A percentile compares a stretch with the other conserved stretches of the same genome.
Evolutionary conservation across 345 rosid genomes (phyloP).

Genomic region (Salix udensis): DNA sequence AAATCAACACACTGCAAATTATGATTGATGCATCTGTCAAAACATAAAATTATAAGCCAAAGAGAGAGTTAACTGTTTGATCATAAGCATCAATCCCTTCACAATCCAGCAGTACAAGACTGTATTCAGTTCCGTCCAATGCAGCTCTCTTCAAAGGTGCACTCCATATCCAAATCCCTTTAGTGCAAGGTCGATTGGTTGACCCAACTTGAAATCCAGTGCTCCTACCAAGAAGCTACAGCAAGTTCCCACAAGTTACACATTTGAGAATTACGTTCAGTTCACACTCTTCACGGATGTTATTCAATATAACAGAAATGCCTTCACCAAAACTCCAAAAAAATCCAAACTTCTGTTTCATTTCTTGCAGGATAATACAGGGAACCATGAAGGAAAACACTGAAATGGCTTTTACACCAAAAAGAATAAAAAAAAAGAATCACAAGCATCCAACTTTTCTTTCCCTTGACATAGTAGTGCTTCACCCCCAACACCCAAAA

Average conservation of each 20-base stretch:
- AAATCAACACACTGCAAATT: neutral
- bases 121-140: conserved; percentile 92
- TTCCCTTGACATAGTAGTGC: too few species aligned
- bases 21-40: neutral
- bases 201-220: conserved; percentile 98
- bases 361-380: too few species aligned
- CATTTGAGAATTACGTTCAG: neutral
- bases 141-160: conserved; percentile 81
- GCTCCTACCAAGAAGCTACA: conserved; percentile 94
- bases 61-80: conserved; percentile 65
- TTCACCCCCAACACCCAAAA: too few species aligned
- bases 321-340: too few species aligned
- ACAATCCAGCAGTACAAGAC: conserved; percentile 76
- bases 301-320: too few species aligned
- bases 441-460: too few species aligned
- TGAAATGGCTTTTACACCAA: too few species aligned
- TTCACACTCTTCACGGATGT: neutral
- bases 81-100: conserved; percentile 98
- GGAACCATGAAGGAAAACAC: too few species aligned
- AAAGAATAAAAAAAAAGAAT: too few species aligned
- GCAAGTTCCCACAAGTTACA: neutral
- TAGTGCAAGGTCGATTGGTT: conserved; percentile 89
- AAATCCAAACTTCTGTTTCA: too few species aligned
- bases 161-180: conserved; percentile 99
- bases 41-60: neutral